A percentile compares a stretch with the other conserved stretches of the same genome.
Conservation (phyloP, 179 eudicot species). For the Heliamphora pulchella region DNA sequence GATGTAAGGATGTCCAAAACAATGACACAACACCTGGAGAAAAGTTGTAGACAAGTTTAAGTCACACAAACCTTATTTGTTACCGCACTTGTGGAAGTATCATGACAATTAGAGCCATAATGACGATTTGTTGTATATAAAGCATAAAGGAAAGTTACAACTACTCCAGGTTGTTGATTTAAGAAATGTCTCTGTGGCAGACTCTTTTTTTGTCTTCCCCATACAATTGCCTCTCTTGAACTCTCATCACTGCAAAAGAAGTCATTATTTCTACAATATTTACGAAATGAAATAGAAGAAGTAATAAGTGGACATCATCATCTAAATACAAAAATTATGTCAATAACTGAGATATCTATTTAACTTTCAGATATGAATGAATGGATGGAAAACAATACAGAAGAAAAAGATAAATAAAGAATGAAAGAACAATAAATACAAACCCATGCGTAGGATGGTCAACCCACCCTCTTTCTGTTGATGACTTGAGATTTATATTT, state of each 20-base stretch:
- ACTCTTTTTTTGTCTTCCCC: conserved; percentile 5
- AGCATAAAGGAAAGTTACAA: conserved; percentile 14
- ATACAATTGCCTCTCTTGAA: conserved; percentile 14
- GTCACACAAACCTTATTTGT: conserved; percentile 27
- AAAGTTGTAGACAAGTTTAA: too few species aligned
- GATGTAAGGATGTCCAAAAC: too few species aligned
- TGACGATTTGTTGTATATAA: conserved; percentile 11
- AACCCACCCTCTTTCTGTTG: neutral
- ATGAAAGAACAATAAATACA: neutral
- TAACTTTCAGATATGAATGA: neutral
- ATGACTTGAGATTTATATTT: neutral
- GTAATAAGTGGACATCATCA: conserved; percentile 1
- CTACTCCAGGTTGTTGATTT: conserved; percentile 12
- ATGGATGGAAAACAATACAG: neutral
- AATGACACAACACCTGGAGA: too few species aligned
- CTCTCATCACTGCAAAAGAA: conserved; percentile 24
- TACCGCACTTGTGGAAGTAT: conserved; percentile 1
- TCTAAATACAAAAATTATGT: conserved; percentile 8
- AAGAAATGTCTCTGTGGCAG: conserved; percentile 6
- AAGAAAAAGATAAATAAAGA: neutral
- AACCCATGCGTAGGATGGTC: neutral
- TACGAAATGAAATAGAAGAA: neutral
- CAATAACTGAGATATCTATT: neutral
- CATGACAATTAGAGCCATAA: conserved; percentile 18
- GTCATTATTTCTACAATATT: neutral